Conservation (phyloP, 768 basidiomycete species). For the Boletus bicolor region DNA sequence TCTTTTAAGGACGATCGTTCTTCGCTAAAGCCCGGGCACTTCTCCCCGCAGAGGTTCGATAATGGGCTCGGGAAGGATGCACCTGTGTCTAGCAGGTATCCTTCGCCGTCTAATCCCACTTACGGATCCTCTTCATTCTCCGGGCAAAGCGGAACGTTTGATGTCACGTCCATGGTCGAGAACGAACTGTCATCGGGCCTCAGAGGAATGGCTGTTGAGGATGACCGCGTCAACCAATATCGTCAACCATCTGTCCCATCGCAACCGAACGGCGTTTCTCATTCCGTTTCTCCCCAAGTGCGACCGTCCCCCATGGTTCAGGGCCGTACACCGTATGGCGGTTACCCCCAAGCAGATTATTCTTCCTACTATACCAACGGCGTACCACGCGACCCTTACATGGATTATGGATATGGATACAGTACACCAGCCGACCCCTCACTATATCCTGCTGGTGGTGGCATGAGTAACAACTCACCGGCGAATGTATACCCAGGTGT, state of each 20-base stretch:
- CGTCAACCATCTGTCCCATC: slow-evolving; percentile 35
- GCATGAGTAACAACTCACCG: slow-evolving; percentile 42
- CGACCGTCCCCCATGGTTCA: slow-evolving; percentile 45
- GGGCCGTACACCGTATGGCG: slow-evolving; percentile 44
- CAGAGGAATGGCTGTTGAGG: slow-evolving; percentile 60
- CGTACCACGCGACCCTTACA: slow-evolving; percentile 46
- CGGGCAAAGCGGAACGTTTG: slow-evolving; percentile 34
- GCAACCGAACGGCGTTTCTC: slow-evolving; percentile 29
- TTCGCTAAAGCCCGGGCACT: slow-evolving; percentile 45
- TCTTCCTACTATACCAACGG: slow-evolving; percentile 54
- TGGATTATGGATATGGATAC: slow-evolving; percentile 59
- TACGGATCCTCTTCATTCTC: slow-evolving; percentile 33
- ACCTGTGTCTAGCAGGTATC: slow-evolving; percentile 38
- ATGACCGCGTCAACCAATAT: slow-evolving; percentile 43
- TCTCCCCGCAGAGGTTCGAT: slow-evolving; percentile 56
- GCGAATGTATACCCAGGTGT: slow-evolving; percentile 50
- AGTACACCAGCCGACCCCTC: slow-evolving; percentile 47
- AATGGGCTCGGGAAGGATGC: slow-evolving; percentile 41
- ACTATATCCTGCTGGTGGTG: slow-evolving; percentile 47
- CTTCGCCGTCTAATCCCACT: slow-evolving; percentile 44
- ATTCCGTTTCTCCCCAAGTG: slow-evolving; percentile 35
- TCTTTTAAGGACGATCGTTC: slow-evolving; percentile 45
- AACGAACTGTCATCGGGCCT: slow-evolving; percentile 55
- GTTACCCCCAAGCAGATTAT: slow-evolving; percentile 57
- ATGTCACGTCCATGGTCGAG: slow-evolving; percentile 43